Conservation (phyloP, 2,329 filamentous ascomycete genomes). For the Sporothrix inflata region DNA sequence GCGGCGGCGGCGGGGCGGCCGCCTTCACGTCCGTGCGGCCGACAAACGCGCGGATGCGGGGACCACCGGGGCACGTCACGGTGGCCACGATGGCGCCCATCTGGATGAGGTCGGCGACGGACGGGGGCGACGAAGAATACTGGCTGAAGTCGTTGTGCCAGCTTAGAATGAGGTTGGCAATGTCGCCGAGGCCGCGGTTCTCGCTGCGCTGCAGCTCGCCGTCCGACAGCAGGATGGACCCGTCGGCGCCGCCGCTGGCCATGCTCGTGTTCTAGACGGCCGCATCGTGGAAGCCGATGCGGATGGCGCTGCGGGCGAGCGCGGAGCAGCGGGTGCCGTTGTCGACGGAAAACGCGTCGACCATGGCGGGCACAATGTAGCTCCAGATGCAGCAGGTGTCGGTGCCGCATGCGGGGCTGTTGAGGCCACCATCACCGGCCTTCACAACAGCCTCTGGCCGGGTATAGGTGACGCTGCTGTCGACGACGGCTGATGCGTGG, state of each 20-base stretch:
- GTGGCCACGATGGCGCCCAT: constrained; percentile 53
- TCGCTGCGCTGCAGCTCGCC: constrained; percentile 45
- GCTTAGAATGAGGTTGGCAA: constrained; percentile 43
- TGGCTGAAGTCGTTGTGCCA: constrained; percentile 46
- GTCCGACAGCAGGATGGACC: constrained; percentile 48
- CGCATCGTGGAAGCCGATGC: constrained; percentile 53
- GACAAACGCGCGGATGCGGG: constrained; percentile 53
- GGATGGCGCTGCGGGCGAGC: constrained; percentile 49
- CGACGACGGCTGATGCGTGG: constrained; percentile 30
- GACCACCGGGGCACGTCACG: constrained; percentile 56
- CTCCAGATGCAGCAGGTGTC: constrained; percentile 47
- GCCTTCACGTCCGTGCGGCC: constrained; percentile 51
- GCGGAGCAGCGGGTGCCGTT: constrained; percentile 32
- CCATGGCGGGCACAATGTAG: constrained; percentile 45
- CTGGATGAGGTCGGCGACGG: constrained; percentile 59
- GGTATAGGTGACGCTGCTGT: constrained; percentile 36
- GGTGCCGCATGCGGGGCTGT: constrained; percentile 36
- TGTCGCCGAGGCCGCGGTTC: constrained; percentile 52
- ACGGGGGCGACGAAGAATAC: constrained; percentile 40
- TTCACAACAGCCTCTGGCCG: constrained; percentile 29
- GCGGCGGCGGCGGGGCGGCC: constrained; percentile 42
- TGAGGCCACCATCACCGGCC: constrained; percentile 34
- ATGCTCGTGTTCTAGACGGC: constrained; percentile 45
- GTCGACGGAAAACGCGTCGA: constrained; percentile 39
- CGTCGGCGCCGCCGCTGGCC: constrained; percentile 47